These are phyloP conservation scores for Suhomyces sp. DNA, from an alignment of 805 yeast genomes.

Conservation along the genomic window DNA sequence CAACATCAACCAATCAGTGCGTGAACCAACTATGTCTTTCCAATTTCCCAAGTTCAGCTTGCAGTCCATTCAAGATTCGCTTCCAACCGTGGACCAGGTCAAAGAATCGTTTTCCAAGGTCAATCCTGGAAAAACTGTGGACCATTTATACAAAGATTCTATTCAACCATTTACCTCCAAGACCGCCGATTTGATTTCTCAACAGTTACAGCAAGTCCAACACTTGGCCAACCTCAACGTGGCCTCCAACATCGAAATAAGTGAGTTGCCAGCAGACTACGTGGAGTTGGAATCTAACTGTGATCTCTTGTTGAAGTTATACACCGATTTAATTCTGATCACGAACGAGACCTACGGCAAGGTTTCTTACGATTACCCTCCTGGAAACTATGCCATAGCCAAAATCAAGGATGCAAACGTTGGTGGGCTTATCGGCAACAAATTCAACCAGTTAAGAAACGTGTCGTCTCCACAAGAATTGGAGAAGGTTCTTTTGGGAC, in stretches of 20 bases:
- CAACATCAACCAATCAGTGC: too few species aligned
- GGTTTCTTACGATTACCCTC: constrained; percentile 81
- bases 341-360: constrained; percentile 61
- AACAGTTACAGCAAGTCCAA: constrained; percentile 56
- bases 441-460: constrained; percentile 57
- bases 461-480: constrained; percentile 69
- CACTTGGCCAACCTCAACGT: constrained; percentile 28
- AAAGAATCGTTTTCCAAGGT: constrained; percentile 37
- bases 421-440: constrained; percentile 54
- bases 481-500: constrained; percentile 53
- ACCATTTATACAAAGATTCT: constrained; percentile 43
- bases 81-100: constrained; percentile 38
- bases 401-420: constrained; percentile 68
- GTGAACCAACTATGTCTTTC: constrained; percentile 38
- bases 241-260: constrained; percentile 54
- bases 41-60: constrained; percentile 38
- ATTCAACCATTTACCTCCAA: constrained; percentile 57
- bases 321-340: constrained; percentile 47
- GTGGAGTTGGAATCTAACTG: constrained; percentile 63
- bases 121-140: constrained; percentile 42
- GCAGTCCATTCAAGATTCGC: constrained; percentile 42
- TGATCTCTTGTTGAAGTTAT: constrained; percentile 61
- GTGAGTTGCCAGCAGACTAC: constrained; percentile 75
- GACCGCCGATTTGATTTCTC: constrained; percentile 59
- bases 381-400: constrained; percentile 45